These are phyloP conservation scores for Musa schizocarpa DNA, from an alignment of 176 grass and related monocot species.

Conservation along the genomic window DNA sequence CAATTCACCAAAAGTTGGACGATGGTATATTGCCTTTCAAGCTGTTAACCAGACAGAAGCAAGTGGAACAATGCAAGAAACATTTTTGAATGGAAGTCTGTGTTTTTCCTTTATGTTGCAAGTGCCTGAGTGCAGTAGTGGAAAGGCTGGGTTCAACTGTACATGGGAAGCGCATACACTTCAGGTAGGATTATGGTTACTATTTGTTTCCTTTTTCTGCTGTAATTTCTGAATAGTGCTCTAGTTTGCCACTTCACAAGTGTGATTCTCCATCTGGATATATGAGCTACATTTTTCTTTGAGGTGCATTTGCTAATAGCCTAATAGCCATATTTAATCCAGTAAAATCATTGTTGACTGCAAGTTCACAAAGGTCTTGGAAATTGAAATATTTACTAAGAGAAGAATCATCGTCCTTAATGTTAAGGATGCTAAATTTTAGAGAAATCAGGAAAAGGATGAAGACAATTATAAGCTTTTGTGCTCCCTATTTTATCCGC, in stretches of 20 bases:
- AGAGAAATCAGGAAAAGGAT: background rate
- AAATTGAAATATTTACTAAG: background rate
- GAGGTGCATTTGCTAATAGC: background rate
- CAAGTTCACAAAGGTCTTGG: background rate
- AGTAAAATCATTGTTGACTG: background rate
- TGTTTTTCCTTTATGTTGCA: constrained; percentile 91
- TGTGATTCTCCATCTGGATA: background rate
- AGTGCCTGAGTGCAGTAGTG: constrained; percentile 48
- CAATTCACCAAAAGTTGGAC: constrained; percentile 68
- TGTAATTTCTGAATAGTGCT: background rate
- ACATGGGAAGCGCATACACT: constrained; percentile 59
- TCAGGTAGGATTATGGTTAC: constrained; percentile 38
- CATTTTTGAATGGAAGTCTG: constrained; percentile 26
- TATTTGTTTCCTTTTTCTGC: background rate
- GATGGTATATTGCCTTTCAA: constrained; percentile 81
- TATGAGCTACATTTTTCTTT: background rate
- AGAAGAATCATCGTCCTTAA: background rate
- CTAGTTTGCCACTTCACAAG: background rate
- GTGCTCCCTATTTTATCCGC: background rate
- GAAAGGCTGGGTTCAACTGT: constrained; percentile 79
- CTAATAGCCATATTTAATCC: background rate
- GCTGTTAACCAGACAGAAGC: constrained; percentile 37
- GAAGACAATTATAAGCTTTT: background rate
- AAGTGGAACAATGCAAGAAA: constrained; percentile 31
- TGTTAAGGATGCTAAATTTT: background rate